Conservation (phyloP, 2,329 filamentous ascomycete species). For the Trichoderma polysporum region DNA sequence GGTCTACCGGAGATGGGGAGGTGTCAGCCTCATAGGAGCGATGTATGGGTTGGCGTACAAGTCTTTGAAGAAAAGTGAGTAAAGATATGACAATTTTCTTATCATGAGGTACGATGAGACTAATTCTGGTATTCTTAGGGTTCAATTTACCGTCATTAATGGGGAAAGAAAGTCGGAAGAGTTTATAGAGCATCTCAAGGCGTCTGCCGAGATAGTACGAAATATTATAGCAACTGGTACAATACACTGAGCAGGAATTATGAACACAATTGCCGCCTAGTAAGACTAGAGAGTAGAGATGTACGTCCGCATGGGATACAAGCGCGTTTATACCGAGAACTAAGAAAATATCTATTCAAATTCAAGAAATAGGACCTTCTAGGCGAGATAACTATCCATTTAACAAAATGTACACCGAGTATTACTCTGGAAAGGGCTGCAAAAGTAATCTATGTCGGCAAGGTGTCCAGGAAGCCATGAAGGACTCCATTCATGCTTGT, state of each 20-base stretch:
- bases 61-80: slow-evolving; percentile 14
- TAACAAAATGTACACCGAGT: too few relatives aligned
- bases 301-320: too few relatives aligned
- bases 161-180: not conserved
- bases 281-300: not conserved
- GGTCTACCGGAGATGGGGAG: slow-evolving; percentile 10
- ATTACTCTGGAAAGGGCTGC: too few relatives aligned
- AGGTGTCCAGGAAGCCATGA: too few relatives aligned
- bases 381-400: too few relatives aligned
- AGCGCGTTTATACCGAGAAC: too few relatives aligned
- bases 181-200: slow-evolving; percentile 10
- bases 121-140: not conserved
- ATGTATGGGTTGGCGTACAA: slow-evolving; percentile 16
- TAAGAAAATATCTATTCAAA: too few relatives aligned
- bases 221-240: not conserved
- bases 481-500: too few relatives aligned
- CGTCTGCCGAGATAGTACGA: not conserved
- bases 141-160: slow-evolving; percentile 14
- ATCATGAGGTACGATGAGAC: not conserved
- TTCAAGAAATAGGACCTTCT: too few relatives aligned
- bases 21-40: not conserved
- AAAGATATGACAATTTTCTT: not conserved
- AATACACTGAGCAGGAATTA: not conserved
- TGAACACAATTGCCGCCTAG: not conserved
- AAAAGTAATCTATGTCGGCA: too few relatives aligned